Percentiles rank a stretch among this genome's conserved stretches.
Evolutionary conservation across 164 flowering plant genomes (phyloP).

Genomic region (Magnolia kwangsiensis): DNA sequence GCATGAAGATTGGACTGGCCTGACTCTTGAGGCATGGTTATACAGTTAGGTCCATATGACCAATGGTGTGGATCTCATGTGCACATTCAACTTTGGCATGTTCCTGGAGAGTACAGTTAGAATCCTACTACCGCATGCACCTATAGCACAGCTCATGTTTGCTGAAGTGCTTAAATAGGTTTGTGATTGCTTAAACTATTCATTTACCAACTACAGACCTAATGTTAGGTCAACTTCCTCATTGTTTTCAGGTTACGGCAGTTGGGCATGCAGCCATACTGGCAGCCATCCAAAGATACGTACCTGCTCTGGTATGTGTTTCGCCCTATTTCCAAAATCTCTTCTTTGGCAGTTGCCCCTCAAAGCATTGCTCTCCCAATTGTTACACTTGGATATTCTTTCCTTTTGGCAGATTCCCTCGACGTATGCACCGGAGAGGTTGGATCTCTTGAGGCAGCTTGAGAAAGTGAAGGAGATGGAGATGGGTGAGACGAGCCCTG

Average conservation of each 20-base stretch:
- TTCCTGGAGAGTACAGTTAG: too few relatives aligned
- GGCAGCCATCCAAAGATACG: constrained; percentile 91
- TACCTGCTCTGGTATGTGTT: constrained; percentile 60
- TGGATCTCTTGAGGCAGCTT: constrained; percentile 91
- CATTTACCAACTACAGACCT: too few relatives aligned
- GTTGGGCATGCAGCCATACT: constrained; percentile 97
- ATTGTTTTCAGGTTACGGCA: constrained; percentile 73
- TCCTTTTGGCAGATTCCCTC: constrained; percentile 68
- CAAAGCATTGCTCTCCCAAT: background rate
- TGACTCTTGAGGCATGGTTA: too few relatives aligned
- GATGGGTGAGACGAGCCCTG: constrained; percentile 38
- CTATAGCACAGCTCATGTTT: too few relatives aligned
- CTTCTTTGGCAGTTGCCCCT: background rate
- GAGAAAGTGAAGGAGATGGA: constrained; percentile 87
- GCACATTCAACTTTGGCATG: too few relatives aligned
- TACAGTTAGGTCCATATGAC: too few relatives aligned
- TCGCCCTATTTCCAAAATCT: background rate
- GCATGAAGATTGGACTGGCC: too few relatives aligned
- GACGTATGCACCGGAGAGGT: constrained; percentile 80
- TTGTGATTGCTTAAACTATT: too few relatives aligned
- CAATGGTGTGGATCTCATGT: too few relatives aligned
- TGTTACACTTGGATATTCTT: background rate
- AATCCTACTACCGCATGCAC: too few relatives aligned
- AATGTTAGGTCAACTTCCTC: background rate
- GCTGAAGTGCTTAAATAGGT: too few relatives aligned